Conservation (phyloP, 305 asterid genomes). For the Fraxinus baroniana region DNA sequence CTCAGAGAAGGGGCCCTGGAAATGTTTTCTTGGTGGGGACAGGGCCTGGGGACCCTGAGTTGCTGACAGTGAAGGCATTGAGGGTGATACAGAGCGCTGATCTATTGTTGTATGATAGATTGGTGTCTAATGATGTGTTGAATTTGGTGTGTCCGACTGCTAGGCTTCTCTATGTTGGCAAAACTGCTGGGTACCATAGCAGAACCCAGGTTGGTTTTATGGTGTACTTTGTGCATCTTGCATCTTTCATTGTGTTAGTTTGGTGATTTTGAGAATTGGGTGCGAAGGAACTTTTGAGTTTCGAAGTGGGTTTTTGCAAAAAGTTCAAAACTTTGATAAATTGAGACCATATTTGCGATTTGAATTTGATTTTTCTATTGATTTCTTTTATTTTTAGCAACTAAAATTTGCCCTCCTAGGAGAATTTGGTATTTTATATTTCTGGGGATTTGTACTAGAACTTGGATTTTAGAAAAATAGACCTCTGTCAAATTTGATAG, state of each 20-base stretch:
- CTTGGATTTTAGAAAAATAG: background rate
- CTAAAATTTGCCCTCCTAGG: background rate
- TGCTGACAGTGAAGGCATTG: constrained; percentile 82
- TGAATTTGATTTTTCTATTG: background rate
- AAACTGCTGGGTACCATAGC: constrained; percentile 97
- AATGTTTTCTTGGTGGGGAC: constrained; percentile 95
- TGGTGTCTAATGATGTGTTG: constrained; percentile 93
- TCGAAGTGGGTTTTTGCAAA: background rate
- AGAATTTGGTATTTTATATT: background rate
- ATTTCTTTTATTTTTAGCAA: background rate
- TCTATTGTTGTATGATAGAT: constrained; percentile 81
- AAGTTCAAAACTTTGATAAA: background rate
- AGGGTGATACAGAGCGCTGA: constrained; percentile 79
- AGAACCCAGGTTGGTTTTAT: constrained; percentile 77
- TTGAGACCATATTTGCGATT: background rate
- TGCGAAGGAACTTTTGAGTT: background rate
- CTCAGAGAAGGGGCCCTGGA: constrained; percentile 49
- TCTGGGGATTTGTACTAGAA: background rate
- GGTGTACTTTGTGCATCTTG: background rate
- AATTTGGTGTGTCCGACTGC: constrained; percentile 72
- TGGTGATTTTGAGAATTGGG: background rate
- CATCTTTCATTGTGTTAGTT: background rate
- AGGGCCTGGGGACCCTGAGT: constrained; percentile 94
- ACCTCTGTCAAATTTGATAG: background rate
- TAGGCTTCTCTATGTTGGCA: constrained; percentile 89